Evolutionary conservation across 495 filamentous ascomycete genomes (phyloP), one percentile per base, ranked within the genome.

Genomic region (Penicillium daleae): DNA sequence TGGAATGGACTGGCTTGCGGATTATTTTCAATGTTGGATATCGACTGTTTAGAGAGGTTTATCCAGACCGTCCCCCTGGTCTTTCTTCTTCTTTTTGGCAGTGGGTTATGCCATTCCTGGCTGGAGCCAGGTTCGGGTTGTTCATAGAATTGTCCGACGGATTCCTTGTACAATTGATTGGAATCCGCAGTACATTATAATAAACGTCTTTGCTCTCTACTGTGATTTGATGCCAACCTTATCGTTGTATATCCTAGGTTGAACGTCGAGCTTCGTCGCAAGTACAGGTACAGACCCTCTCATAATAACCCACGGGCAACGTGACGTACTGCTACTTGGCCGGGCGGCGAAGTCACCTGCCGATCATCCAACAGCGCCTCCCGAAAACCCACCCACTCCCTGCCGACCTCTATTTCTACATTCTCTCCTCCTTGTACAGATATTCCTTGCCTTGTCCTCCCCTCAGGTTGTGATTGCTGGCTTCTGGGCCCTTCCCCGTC

Each of bases 321-420:
- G 58, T 66, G 57, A 71, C 61, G 71, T 73, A 71, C 63, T 51
- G 21, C 24, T 61, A 72, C 69, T 57, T 66, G 44, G 39, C 42
- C 49, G 48, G 68, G 68, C 66, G 69, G 65, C 70, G 42, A 72
- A 66, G 65, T 68, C 65, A 70, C 64, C 69, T 68, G 67, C 65
- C 64, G 66, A 72, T 72, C 66, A 33, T 32, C 32, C 51, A 35
- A 54, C 44, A 59, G 39, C 57, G 26, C 51, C 50, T 44, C 51
- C 66, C 56, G 46, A 60, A 65, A 63, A 27, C 46, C 49, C 24
- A 40, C 46, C 21, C 52, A 40, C 58, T 61, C 59, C 29, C 24
- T 60, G 29, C 13, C 55, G 26, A 42, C 42, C 15, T 12, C 22
- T 61, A 57, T 56, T 49, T 31, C n/a, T 32, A 27, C 35, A 33